Evolutionary conservation across 371 early-diverging fungal genomes (phyloP), one percentile per base, ranked within the genome.

Genomic region (Enterospora canceri): DNA sequence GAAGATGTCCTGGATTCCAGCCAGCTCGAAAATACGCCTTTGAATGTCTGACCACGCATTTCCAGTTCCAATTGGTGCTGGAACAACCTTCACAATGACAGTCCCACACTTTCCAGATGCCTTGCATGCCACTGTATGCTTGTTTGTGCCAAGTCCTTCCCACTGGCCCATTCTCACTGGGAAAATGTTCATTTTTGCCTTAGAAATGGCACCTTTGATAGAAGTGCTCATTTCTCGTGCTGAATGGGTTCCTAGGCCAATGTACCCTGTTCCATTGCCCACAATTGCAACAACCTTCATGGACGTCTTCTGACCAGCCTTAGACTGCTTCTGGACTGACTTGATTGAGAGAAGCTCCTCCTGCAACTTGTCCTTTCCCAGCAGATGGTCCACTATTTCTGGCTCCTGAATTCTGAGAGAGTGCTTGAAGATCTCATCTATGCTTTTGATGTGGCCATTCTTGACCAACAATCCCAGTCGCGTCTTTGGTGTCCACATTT

Each of bases 251-350:
- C 95, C 96, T 68, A 94, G 86, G 83, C 96, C 95, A 79, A 95
- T 91, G 84, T 94, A 93, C 70, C 94, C 93, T 78, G 91, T 84
- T 62, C 83, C 84, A 85, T 95, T 94, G 83, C 97, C 97, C 79
- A 95, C 89, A 84, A 90, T 88, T 65, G 94, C 94, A 79, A 92
- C 92, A 75, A 92, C 97, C 88, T 95, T 97, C 87, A 97, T 95
- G 76, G 92, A 89, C 75, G 96, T 95, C 78, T 94, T 90, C 85
- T 97, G 96, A 85, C 96, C 96, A 72, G 96, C 96, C 81, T 90
- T 89, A 76, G 94, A 95, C 84, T 97, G 97, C 87, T 97, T 97
- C 85, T 97, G 96, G 77, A 97, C 94, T 73, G 94, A 92, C 85
- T 91, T 94, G 81, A 94, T 91, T 86, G 91, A 91, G 87, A 95